Evolutionary conservation across 768 basidiomycete species (phyloP), one percentile per base, ranked within the genome.

Genomic region (Phylloporus sp.): DNA sequence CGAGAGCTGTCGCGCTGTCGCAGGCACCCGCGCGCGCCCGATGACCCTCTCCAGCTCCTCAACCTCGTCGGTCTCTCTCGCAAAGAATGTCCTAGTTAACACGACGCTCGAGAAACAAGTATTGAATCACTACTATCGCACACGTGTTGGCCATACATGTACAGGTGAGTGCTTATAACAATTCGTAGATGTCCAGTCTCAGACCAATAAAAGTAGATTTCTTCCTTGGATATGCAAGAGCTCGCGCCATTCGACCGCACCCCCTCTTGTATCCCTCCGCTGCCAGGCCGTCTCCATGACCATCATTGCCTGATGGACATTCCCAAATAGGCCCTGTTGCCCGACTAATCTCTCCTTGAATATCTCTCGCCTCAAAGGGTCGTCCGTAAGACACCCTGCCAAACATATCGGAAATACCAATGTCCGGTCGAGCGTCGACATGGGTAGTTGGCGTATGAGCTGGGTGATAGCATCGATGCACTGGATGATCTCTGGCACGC

Each of bases 391-490:
- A 65, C 82, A 82, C 6, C 85, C 89, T 27, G 84, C 82, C 36
- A 92, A 72, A 64, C 82, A 85, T 49, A 88, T 77, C 26, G 89
- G 88, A 68, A 90, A 85, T 20, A 88, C 73, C 36, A 90, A 67
- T 8, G 79, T 76, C 50, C 86, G 80, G 66, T 92, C 89, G 38
- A 80, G 67, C 51, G 79, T 73, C 15, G 83, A 82, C 36, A 80
- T 68, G 24, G 76, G 78, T 47, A 89, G 64, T 57, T 78, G 76
- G 50, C 73, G 70, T 49, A 89, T 63, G 20, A 77, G 69, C 40
- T 78, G 77, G 46, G 81, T 71, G 43, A 88, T 76, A 38, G 62
- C 65, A 24, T 79, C 77, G 27, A 86, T 81, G 9, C 79, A 80
- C 35, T 73, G 69, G 49, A 65, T 71, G 57, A 92, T 88, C 66